Conservation (phyloP, 2,329 filamentous ascomycete genomes). For the Neoscytalidium dimidiatum region DNA sequence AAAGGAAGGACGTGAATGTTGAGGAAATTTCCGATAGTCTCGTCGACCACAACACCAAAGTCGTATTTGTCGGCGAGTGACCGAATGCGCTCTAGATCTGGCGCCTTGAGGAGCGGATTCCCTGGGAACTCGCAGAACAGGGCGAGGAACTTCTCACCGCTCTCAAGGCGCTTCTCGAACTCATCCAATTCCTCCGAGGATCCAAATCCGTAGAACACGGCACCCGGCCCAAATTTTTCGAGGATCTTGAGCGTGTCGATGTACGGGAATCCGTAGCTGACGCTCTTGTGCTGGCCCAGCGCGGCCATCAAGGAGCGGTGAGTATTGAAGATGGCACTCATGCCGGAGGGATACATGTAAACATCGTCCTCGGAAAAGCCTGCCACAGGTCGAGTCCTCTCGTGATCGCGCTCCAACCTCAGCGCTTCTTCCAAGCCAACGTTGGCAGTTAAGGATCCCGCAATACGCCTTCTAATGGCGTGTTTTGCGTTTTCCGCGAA, state of each 20-base stretch:
- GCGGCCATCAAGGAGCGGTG: constrained; percentile 72
- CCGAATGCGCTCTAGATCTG: constrained; percentile 81
- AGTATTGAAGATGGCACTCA: constrained; percentile 92
- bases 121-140: constrained; percentile 95
- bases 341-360: constrained; percentile 84
- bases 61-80: constrained; percentile 77
- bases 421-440: constrained; percentile 65
- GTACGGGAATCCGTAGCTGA: constrained; percentile 94
- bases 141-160: constrained; percentile 75
- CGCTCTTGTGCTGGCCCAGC: constrained; percentile 68
- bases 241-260: constrained; percentile 95
- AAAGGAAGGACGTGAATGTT: constrained; percentile 91
- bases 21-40: constrained; percentile 94
- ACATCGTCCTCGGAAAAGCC: constrained; percentile 83
- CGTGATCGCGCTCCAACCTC: constrained; percentile 48
- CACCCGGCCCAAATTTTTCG: constrained; percentile 90
- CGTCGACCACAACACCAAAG: constrained; percentile 90
- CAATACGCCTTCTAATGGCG: constrained; percentile 84
- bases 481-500: constrained; percentile 80
- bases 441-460: constrained; percentile 76
- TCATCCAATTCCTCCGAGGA: constrained; percentile 79
- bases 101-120: constrained; percentile 84
- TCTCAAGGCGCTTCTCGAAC: constrained; percentile 69
- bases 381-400: constrained; percentile 48
- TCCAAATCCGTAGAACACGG: constrained; percentile 82